Conservation (phyloP, 176 grass and related monocot genomes). For the Carex myosuroides region DNA sequence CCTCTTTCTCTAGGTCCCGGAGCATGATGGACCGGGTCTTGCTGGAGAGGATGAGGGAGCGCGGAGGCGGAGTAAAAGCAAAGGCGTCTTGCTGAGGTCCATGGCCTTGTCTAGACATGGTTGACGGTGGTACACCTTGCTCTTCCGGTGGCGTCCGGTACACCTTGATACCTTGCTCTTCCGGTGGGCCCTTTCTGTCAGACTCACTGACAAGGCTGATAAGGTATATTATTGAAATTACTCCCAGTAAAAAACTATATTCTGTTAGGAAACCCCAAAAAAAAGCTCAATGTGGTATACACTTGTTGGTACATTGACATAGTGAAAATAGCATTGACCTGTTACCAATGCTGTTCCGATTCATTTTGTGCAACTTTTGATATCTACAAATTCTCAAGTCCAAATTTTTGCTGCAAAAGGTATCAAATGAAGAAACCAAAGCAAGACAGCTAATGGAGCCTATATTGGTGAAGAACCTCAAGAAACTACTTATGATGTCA, state of each 20-base stretch:
- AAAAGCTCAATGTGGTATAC: neutral
- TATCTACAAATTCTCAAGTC: neutral
- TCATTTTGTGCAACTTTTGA: neutral
- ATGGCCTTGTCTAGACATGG: constrained; percentile 26
- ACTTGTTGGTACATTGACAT: neutral
- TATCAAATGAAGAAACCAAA: constrained; percentile 46
- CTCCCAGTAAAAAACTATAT: neutral
- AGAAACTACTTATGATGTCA: constrained; percentile 80
- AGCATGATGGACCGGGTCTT: constrained; percentile 27
- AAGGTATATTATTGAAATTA: constrained; percentile 12
- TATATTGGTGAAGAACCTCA: constrained; percentile 63
- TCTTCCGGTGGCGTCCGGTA: too few species aligned
- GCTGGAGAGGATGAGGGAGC: too few species aligned
- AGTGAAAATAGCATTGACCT: neutral
- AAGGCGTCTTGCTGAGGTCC: too few species aligned
- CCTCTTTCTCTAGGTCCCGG: too few species aligned
- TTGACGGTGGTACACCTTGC: too few species aligned
- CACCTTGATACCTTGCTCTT: too few species aligned
- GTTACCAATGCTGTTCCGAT: too few species aligned
- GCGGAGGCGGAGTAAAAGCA: too few species aligned
- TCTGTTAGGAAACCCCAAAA: neutral
- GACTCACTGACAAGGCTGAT: constrained; percentile 58
- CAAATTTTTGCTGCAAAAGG: neutral
- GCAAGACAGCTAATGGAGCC: constrained; percentile 57
- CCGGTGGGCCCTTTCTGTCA: constrained; percentile 48